Conservation (phyloP, 2,329 filamentous ascomycete genomes). For the Beauveria varroae region DNA sequence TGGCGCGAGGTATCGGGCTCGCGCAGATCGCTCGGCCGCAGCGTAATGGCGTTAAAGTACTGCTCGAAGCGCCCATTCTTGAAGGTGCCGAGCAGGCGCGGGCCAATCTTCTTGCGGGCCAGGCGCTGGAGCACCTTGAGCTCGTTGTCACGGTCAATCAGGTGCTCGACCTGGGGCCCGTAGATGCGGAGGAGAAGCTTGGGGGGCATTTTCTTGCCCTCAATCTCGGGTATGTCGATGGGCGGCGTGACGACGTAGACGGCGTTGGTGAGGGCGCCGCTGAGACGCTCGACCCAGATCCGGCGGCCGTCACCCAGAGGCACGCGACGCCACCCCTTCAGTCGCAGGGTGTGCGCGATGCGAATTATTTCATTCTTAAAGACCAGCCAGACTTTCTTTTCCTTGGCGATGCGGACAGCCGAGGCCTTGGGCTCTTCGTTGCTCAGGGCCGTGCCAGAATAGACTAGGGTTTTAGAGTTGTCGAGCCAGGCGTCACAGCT, state of each 20-base stretch:
- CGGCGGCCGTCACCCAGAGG: conserved; percentile 61
- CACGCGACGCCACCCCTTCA: conserved; percentile 88
- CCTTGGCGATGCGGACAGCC: conserved; percentile 49
- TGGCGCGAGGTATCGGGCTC: conserved; percentile 78
- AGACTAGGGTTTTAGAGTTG: conserved; percentile 82
- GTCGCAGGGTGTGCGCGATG: conserved; percentile 75
- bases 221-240: conserved; percentile 41
- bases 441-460: conserved; percentile 43
- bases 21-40: conserved; percentile 70
- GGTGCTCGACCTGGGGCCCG: conserved; percentile 86
- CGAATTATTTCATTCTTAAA: conserved; percentile 94
- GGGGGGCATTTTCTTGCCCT: conserved; percentile 37
- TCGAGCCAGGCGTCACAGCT: conserved; percentile 78
- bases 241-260: conserved; percentile 92
- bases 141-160: conserved; percentile 91
- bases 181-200: conserved; percentile 90
- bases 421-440: conserved; percentile 32
- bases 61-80: conserved; percentile 93
- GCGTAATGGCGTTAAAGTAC: conserved; percentile 76
- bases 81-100: conserved; percentile 84
- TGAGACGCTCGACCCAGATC: conserved; percentile 68
- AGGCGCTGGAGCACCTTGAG: conserved; percentile 78
- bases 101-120: conserved; percentile 87
- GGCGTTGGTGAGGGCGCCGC: conserved; percentile 90
- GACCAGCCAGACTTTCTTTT: conserved; percentile 67